A percentile compares a stretch with the other conserved stretches of the same genome.
Evolutionary conservation across 768 basidiomycete species (phyloP).

Genomic region (Leccinum olivaceopallidum): DNA sequence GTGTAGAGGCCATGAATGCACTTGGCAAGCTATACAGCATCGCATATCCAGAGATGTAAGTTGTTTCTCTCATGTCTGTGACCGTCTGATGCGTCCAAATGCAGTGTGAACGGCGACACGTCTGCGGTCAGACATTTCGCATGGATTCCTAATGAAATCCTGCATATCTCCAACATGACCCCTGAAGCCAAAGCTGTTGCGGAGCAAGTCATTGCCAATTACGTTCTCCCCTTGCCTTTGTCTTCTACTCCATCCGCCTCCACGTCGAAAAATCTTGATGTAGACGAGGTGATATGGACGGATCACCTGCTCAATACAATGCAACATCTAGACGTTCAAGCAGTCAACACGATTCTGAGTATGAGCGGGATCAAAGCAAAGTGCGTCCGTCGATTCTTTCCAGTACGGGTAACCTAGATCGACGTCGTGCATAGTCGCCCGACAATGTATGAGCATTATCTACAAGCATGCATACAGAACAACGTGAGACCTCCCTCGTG

Average conservation of each 20-base stretch:
- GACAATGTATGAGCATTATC: constrained; percentile 63
- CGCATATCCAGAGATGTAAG: constrained; percentile 90
- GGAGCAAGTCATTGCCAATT: constrained; percentile 69
- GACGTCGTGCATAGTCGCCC: constrained; percentile 55
- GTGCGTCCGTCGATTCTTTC: constrained; percentile 39
- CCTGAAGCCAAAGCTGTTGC: constrained; percentile 63
- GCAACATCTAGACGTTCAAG: constrained; percentile 62
- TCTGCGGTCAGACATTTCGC: constrained; percentile 77
- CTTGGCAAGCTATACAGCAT: constrained; percentile 77
- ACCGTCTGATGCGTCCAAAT: constrained; percentile 2
- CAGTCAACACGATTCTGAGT: constrained; percentile 54
- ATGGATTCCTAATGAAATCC: constrained; percentile 86
- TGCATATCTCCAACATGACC: constrained; percentile 53
- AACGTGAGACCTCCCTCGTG: constrained; percentile 60
- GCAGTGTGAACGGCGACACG: constrained; percentile 77
- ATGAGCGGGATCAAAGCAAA: constrained; percentile 62
- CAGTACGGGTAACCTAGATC: not conserved
- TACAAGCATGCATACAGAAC: constrained; percentile 74
- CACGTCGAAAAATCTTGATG: constrained; percentile 47
- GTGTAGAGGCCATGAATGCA: constrained; percentile 72
- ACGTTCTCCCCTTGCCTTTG: constrained; percentile 78
- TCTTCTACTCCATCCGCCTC: constrained; percentile 38
- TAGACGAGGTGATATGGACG: constrained; percentile 85
- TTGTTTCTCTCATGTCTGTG: not conserved
- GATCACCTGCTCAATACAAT: constrained; percentile 77